Percentiles rank a stretch among this genome's conserved stretches.
These are phyloP conservation scores for Candida coquimbonensis DNA, from an alignment of 805 yeast genomes.

Conservation along the genomic window DNA sequence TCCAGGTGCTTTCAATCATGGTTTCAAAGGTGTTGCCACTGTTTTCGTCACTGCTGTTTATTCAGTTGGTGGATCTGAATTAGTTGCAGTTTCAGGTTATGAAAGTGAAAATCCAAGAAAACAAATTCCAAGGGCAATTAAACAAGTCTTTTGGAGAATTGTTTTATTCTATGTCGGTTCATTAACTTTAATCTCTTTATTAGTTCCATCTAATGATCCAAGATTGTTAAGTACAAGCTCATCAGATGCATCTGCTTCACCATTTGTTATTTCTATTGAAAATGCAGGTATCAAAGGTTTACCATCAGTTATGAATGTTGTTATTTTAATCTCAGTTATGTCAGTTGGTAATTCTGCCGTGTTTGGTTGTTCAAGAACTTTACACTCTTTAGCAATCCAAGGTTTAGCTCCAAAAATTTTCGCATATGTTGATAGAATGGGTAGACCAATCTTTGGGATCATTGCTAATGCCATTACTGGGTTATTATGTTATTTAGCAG, in stretches of 20 bases:
- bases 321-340: constrained; percentile 33
- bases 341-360: constrained; percentile 49
- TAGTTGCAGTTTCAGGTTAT: constrained; percentile 45
- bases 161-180: constrained; percentile 39
- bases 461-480: constrained; percentile 34
- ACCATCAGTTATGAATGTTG: constrained; percentile 35
- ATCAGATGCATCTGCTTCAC: constrained; percentile 32
- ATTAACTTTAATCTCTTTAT: constrained; percentile 37
- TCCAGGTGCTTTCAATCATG: constrained; percentile 60
- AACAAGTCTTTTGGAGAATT: constrained; percentile 52
- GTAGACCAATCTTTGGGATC: constrained; percentile 44
- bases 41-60: constrained; percentile 51
- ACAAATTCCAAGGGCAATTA: constrained; percentile 44
- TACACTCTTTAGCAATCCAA: constrained; percentile 38
- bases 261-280: constrained; percentile 41
- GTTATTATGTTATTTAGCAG: constrained; percentile 37
- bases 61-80: constrained; percentile 48
- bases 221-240: constrained; percentile 26
- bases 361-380: constrained; percentile 50
- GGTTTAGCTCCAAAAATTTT: constrained; percentile 37
- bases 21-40: constrained; percentile 47
- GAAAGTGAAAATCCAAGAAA: constrained; percentile 42
- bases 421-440: constrained; percentile 41
- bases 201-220: constrained; percentile 39
- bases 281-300: constrained; percentile 30